Evolutionary conservation across 176 grass and related monocot genomes (phyloP), one percentile per base, ranked within the genome.

Genomic region (Oryza australiensis): DNA sequence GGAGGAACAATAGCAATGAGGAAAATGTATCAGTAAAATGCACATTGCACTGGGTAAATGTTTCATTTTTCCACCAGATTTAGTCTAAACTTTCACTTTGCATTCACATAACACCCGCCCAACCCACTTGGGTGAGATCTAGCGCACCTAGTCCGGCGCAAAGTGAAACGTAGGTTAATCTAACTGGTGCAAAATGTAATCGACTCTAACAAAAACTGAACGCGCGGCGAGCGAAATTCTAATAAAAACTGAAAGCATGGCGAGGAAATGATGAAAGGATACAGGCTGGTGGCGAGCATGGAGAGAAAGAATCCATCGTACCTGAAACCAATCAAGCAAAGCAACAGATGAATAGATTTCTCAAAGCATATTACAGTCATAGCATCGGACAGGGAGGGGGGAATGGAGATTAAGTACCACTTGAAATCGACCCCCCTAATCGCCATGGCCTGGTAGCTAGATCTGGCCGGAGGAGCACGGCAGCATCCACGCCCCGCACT

Each of bases 291-390:
- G 28, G 91, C 96, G 48, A 99, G 91, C 96, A 95, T 99, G 66
- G 91, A 94, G 76, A 99, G 87, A 79, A 99, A 95, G 90, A 99
- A 99, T 28, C 96, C 96, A 59, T 99, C 96, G 41, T 99, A 99
- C 96, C 95, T 98, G 37, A 65, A 75, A 68, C 0, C 12, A 41
- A 42, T 1, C 45, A 27, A 48, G 62, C 16, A 45, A 49, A 64
- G 16, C 62, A 57, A 77, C 37, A 20, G 67, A 24, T 23, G 10
- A 30, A 38, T 23, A 22, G 9, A 68, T 4, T 33, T 5, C 5
- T 18, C 33, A 2, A 43, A 35, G 1, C 12, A 42, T 7, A 9
- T 0, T 0, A 13, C 12, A 71, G 15, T 4, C 34, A 70, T 3
- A 80, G 4, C 23, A 9, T 57, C 33, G 1, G 22, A 16, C 11